Base-by-base conservation (phyloP, 371 early-diverging fungal species). In the Mucor irregularis region DNA sequence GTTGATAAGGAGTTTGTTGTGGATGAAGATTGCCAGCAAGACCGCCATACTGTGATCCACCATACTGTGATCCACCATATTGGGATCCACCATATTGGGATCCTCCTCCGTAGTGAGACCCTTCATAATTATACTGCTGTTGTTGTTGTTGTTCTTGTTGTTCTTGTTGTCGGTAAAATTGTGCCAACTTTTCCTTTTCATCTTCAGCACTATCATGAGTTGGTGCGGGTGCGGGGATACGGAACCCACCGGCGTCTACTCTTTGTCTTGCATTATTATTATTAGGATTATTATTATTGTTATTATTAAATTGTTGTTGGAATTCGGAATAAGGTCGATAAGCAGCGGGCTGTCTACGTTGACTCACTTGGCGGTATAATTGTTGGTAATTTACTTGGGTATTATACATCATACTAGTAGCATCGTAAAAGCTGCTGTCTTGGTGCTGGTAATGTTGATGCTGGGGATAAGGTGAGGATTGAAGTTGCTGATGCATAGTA, bases 201-300 rank as follows among this genome's bases (percentile, higher is more conserved):
- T 70, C 63, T 54, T 66, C 71, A 11, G 71, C 67, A 31, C 54
- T 56, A 6, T 5, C 42, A 30, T 51, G 39, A 9, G 42, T 21
- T 24, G 42, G 42, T 24, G 42, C 11, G 24, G 42, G 42, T 38
- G 39, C 39, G 14, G 64, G 74, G 21, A 73, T 62, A 35, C 70
- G 66, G 60, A 78, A 78, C 8, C 76, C 79, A 38, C 79, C 76
- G 16, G 72, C 72, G 49, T 75, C 74, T 9, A 68, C 53, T 33
- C 65, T 62, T 26, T 54, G 66, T 48, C 61, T 62, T 25, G 24
- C 21, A 7, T 21, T 42, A 30, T 68, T 61, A 11, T 54, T 53
- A 3, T 56, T 40, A 3, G 33, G 51, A 19, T 35, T 33, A 8
- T 42, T 25, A 5, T 34, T 14, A 2, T 49, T 45, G 25, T 31